Conservation (phyloP, 2,329 filamentous ascomycete genomes). For the Pezicula neosporulosa region DNA sequence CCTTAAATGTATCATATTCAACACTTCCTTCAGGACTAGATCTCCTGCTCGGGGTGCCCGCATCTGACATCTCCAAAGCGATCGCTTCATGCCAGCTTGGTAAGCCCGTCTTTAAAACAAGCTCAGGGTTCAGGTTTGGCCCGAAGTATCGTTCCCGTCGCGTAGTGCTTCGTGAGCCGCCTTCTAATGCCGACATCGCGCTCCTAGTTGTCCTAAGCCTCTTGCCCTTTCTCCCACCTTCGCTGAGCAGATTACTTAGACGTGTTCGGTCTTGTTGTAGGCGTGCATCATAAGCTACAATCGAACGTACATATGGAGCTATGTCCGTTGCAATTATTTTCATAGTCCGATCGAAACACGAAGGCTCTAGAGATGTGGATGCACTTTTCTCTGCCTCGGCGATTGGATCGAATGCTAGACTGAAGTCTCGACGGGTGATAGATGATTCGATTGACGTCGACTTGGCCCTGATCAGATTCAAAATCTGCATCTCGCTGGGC, state of each 20-base stretch:
- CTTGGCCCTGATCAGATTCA: slow-evolving; percentile 17
- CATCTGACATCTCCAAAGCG: background rate
- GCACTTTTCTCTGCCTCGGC: slow-evolving; percentile 44
- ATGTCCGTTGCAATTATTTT: slow-evolving; percentile 69
- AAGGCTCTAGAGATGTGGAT: slow-evolving; percentile 54
- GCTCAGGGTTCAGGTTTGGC: slow-evolving; percentile 51
- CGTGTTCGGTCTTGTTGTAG: slow-evolving; percentile 66
- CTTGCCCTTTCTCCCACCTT: slow-evolving; percentile 52
- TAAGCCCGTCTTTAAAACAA: slow-evolving; percentile 62
- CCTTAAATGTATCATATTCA: too few species aligned
- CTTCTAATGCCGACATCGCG: slow-evolving; percentile 74
- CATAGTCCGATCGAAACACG: slow-evolving; percentile 73
- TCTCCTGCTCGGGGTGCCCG: background rate
- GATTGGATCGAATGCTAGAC: slow-evolving; percentile 58
- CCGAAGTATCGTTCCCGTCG: slow-evolving; percentile 72
- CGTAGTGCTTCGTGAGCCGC: slow-evolving; percentile 62
- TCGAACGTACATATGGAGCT: slow-evolving; percentile 85
- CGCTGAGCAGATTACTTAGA: slow-evolving; percentile 59
- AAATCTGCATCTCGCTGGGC: slow-evolving; percentile 17
- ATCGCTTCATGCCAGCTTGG: slow-evolving; percentile 16
- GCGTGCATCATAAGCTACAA: slow-evolving; percentile 71
- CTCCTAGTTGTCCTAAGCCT: slow-evolving; percentile 69
- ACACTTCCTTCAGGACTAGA: too few species aligned
- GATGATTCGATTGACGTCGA: slow-evolving; percentile 5
- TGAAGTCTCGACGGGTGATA: slow-evolving; percentile 49